A percentile compares a stretch with the other conserved stretches of the same genome.
Evolutionary conservation across 2,329 filamentous ascomycete species (phyloP).

Genomic region (Daldinia eschscholtzii): DNA sequence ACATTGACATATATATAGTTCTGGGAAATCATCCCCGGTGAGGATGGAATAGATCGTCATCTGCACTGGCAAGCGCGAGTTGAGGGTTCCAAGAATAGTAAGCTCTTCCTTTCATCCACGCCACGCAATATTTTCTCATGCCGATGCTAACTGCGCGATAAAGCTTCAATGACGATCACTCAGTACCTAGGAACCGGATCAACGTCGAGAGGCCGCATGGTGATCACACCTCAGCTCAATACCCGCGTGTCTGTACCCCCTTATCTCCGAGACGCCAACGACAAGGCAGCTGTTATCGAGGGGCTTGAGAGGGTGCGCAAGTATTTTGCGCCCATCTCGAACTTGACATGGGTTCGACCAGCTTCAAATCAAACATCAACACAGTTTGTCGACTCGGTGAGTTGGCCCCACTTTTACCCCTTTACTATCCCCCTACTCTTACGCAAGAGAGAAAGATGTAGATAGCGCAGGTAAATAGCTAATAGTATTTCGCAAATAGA

Average conservation of each 20-base stretch:
- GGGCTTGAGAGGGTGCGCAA: conserved; percentile 70
- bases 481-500: conserved; percentile 35
- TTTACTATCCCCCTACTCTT: background rate
- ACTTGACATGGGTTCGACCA: conserved; percentile 68
- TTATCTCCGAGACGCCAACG: conserved; percentile 67
- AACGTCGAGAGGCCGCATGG: conserved; percentile 69
- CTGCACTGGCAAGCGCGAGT: conserved; percentile 75
- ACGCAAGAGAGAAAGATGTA: background rate
- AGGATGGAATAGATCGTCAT: conserved; percentile 70
- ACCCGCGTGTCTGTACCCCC: conserved; percentile 69
- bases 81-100: conserved; percentile 56
- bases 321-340: conserved; percentile 64
- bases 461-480: background rate
- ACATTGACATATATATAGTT: conserved; percentile 45
- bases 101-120: background rate
- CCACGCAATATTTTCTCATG: background rate
- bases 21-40: conserved; percentile 67
- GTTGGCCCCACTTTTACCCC: conserved; percentile 29
- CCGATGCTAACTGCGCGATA: background rate
- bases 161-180: conserved; percentile 63
- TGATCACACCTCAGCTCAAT: conserved; percentile 68
- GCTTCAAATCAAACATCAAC: conserved; percentile 63
- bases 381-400: conserved; percentile 65
- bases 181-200: conserved; percentile 73
- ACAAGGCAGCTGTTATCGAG: conserved; percentile 69